Base-by-base conservation (phyloP, 345 rosid species). In the Hirschfeldia incana region DNA sequence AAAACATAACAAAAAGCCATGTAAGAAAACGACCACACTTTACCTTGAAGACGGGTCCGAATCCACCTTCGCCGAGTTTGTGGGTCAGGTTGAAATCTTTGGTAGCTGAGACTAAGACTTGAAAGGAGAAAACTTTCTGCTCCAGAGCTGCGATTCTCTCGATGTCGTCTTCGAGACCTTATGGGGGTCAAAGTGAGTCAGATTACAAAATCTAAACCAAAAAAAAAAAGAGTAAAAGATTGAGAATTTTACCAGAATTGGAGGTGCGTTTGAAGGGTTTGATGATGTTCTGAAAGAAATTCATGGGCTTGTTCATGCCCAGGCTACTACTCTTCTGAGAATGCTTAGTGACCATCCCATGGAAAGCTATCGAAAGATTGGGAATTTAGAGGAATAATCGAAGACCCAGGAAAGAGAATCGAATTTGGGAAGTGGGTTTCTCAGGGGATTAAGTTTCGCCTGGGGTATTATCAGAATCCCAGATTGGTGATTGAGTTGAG, bases 11-110 rank as follows among this genome's bases (percentile, higher is more conserved):
- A 51, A 51, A 34, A 51, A 1, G 49, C 4, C 49, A 11, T 42
- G 49, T 42, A 42, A 42, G 49, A 42, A 3, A 1, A 42, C 9
- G 44, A 39, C 44, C 2, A 39, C 44, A 39, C 49, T 16, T 36
- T 76, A 91, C 99, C 93, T 76, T 91, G 78, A 65, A 96, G 62
- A 96, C 99, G 6, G 98, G 97, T 3, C 99, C 99, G 82, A 96
- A 96, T 13, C 99, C 99, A 66, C 99, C 99, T 82, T 92, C 85
- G 5, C 99, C 99, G 67, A 96, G 99, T 84, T 88, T 96, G 75
- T 96, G 86, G 72, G 79, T 65, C 8, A 85, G 84, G 80, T 90
- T 85, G 60, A 93, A 96, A 86, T 89, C 73, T 79, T 79, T 89
- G 76, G 99, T 96, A n/a, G 98, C 99, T 72, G 88, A 77, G 58